Evolutionary conservation across 306 rosid genomes (phyloP).

Genomic region (Trifolium fragiferum): DNA sequence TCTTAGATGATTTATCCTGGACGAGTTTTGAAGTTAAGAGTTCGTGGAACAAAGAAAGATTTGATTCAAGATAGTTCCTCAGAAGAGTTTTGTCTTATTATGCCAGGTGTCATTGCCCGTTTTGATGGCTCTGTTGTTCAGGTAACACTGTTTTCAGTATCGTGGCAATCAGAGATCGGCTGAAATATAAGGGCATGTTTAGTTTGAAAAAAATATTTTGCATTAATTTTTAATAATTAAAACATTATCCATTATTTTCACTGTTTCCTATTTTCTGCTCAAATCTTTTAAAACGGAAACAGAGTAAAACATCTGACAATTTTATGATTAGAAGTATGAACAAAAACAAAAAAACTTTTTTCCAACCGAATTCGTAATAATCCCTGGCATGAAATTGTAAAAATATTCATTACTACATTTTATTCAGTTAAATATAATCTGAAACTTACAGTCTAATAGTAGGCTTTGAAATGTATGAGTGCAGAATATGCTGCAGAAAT

Average conservation of each 20-base stretch:
- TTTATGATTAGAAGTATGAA: neutral
- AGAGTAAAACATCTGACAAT: neutral
- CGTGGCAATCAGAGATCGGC: neutral
- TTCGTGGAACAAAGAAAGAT: conserved; percentile 87
- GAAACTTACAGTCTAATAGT: conserved; percentile 30
- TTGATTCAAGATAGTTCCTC: conserved; percentile 74
- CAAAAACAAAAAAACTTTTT: neutral
- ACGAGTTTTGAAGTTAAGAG: conserved; percentile 76
- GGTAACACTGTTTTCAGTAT: conserved; percentile 53
- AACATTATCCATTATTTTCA: neutral
- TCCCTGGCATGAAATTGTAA: conserved; percentile 34
- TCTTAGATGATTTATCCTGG: conserved; percentile 77
- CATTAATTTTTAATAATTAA: neutral
- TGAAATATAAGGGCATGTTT: conserved; percentile 2
- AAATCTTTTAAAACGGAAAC: neutral
- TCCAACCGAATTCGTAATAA: neutral
- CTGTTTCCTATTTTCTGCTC: neutral
- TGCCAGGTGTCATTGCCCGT: conserved; percentile 88
- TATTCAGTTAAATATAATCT: conserved; percentile 5
- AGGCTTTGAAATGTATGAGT: conserved; percentile 45
- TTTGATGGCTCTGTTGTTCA: conserved; percentile 82
- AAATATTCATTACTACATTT: conserved; percentile 10
- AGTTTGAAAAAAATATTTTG: neutral
- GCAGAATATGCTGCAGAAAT: conserved; percentile 78
- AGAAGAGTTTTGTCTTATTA: conserved; percentile 84